A percentile compares a stretch with the other conserved stretches of the same genome.
Evolutionary conservation across 805 yeast genomes (phyloP).

Genomic region (Metschnikowia baotianmanensis): DNA sequence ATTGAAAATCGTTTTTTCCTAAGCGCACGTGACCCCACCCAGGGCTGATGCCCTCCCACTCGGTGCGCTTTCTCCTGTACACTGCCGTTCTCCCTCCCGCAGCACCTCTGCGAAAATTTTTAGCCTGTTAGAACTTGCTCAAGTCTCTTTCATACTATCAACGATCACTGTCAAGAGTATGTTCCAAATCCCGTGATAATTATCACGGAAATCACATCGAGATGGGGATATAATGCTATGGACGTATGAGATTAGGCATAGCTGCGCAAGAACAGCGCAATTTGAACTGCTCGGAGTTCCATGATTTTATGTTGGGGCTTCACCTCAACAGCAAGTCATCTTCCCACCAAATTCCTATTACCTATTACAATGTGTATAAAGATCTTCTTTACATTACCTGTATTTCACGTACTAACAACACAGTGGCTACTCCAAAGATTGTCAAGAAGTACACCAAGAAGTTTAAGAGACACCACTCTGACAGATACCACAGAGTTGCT

Average conservation of each 20-base stretch:
- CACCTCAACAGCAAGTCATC: no score
- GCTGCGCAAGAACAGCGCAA: no score
- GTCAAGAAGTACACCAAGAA: constrained; percentile 98
- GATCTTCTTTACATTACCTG: neutral
- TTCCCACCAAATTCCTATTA: no score
- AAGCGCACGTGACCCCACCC: constrained; percentile 12
- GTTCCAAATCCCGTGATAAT: constrained; percentile 11
- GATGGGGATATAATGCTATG: no score
- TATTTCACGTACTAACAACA: constrained; percentile 22
- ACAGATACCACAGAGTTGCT: constrained; percentile 97
- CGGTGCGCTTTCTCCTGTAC: constrained; percentile 3
- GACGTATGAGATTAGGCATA: no score
- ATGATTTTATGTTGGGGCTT: no score
- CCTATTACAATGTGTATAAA: no score
- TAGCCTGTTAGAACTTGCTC: constrained; percentile 11
- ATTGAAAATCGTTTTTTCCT: no score
- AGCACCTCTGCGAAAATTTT: constrained; percentile 23
- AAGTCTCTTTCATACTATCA: constrained; percentile 17
- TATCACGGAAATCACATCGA: no score
- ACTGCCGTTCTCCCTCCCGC: constrained; percentile 10
- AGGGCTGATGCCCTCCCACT: constrained; percentile 20
- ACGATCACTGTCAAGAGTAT: constrained; percentile 23
- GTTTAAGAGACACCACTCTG: constrained; percentile 99
- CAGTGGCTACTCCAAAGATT: constrained; percentile 99
- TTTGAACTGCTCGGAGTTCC: no score